phyloP scores from a whole-genome alignment of 1,284 basidiomycete genomes.

The Pisolithus thermaeus region DNA sequence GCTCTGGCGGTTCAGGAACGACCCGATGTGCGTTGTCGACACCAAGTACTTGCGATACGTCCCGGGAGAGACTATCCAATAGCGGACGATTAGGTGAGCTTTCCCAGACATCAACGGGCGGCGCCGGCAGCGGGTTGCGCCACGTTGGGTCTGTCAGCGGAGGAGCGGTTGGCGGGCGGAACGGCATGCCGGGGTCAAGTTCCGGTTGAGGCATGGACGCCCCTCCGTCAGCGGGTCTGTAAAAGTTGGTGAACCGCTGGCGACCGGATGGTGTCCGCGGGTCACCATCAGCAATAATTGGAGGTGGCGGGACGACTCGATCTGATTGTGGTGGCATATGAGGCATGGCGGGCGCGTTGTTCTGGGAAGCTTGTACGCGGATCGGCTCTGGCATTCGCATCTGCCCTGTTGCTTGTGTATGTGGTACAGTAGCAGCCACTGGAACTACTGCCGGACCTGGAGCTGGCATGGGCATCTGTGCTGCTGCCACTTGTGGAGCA shows the following conservation, averaged over 20 bases:
- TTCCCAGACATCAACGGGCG: constrained; percentile 45
- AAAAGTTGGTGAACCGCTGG: constrained; percentile 26
- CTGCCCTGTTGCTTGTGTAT: constrained; percentile 1
- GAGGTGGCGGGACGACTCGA: constrained; percentile 9
- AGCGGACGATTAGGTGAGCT: constrained; percentile 42
- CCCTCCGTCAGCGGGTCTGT: constrained; percentile 14
- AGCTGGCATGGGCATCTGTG: constrained; percentile 3
- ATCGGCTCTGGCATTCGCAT: constrained; percentile 20
- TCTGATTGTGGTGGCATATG: not conserved
- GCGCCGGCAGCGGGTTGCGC: constrained; percentile 45
- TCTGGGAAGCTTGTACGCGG: not conserved
- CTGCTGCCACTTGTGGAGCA: constrained; percentile 11
- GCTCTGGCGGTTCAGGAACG: constrained; percentile 5
- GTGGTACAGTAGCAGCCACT: not conserved
- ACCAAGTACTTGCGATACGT: constrained; percentile 31
- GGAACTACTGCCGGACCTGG: not conserved
- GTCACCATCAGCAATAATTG: constrained; percentile 10
- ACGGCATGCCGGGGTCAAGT: constrained; percentile 5
- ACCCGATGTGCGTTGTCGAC: constrained; percentile 10
- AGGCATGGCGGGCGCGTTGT: constrained; percentile 11
- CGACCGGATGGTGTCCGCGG: constrained; percentile 10
- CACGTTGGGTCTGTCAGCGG: constrained; percentile 9
- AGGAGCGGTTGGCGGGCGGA: constrained; percentile 10
- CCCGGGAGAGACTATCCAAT: constrained; percentile 42
- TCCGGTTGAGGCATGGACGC: not conserved